A percentile compares a stretch with the other conserved stretches of the same genome.
Evolutionary conservation across 2,329 filamentous ascomycete species (phyloP).

Genomic region (Sporothrix globosa): DNA sequence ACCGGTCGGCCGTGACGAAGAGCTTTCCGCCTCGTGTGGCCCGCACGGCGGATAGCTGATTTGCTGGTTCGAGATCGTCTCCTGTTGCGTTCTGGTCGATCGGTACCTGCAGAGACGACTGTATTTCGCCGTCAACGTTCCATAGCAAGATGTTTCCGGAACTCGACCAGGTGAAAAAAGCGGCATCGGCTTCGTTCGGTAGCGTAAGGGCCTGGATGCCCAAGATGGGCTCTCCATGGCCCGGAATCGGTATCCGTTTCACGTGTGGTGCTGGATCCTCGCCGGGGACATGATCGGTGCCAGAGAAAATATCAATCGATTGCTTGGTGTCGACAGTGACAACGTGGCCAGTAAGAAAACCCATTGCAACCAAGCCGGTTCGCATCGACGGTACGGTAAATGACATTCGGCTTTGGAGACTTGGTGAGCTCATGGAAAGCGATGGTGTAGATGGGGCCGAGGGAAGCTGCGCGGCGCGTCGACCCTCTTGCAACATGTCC

Average conservation of each 20-base stretch:
- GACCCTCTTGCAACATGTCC: slow-evolving; percentile 46
- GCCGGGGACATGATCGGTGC: slow-evolving; percentile 49
- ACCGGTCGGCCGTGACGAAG: slow-evolving; percentile 82
- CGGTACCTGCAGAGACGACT: slow-evolving; percentile 65
- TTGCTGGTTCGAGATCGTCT: slow-evolving; percentile 56
- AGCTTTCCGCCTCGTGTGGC: slow-evolving; percentile 64
- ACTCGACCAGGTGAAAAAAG: slow-evolving; percentile 88
- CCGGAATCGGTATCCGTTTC: slow-evolving; percentile 60
- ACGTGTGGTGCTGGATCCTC: slow-evolving; percentile 47
- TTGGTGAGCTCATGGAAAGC: slow-evolving; percentile 5
- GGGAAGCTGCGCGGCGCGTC: slow-evolving; percentile 15
- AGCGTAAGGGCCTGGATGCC: slow-evolving; percentile 70
- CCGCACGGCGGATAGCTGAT: slow-evolving; percentile 63
- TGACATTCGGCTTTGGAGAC: slow-evolving; percentile 14
- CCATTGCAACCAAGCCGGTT: slow-evolving; percentile 65
- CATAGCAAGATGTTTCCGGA: slow-evolving; percentile 82
- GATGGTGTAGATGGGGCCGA: slow-evolving; percentile 43
- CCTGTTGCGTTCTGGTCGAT: slow-evolving; percentile 64
- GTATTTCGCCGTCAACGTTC: slow-evolving; percentile 71
- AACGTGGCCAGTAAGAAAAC: slow-evolving; percentile 66
- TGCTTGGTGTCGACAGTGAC: slow-evolving; percentile 76
- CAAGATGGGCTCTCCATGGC: slow-evolving; percentile 66
- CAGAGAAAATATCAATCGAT: slow-evolving; percentile 69
- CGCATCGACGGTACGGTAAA: slow-evolving; percentile 47
- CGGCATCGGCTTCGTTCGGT: slow-evolving; percentile 64